Conservation (phyloP, 306 rosid species). For the Lathyrus tuberosus region DNA sequence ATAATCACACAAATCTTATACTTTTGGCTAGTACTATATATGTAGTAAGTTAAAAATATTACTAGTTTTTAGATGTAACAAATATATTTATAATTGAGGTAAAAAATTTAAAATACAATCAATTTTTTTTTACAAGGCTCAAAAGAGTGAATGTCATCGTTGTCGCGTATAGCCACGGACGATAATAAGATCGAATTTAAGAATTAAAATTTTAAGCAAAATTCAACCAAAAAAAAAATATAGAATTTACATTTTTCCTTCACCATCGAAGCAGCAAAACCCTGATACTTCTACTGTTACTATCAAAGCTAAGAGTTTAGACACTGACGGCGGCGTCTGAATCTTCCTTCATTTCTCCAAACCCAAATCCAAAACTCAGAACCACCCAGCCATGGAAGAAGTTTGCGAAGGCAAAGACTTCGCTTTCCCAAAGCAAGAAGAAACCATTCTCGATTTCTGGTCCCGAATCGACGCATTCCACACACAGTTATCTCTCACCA, state of each 20-base stretch:
- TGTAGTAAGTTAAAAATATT: too few species aligned
- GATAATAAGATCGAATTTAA: too few species aligned
- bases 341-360: neutral
- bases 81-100: too few species aligned
- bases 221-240: too few species aligned
- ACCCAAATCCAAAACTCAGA: neutral
- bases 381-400: constrained; percentile 58
- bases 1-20: too few species aligned
- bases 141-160: too few species aligned
- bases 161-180: too few species aligned
- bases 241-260: neutral
- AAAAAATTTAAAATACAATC: too few species aligned
- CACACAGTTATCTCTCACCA: constrained; percentile 65
- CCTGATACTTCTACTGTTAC: neutral
- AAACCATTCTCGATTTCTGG: constrained; percentile 69
- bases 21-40: too few species aligned
- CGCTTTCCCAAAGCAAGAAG: constrained; percentile 79
- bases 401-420: constrained; percentile 90
- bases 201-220: too few species aligned
- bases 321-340: neutral
- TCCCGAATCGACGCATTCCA: constrained; percentile 74
- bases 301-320: neutral
- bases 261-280: neutral
- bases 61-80: too few species aligned
- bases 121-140: too few species aligned